Evolutionary conservation across 2,329 filamentous ascomycete genomes (phyloP).

Genomic region (Neonectria coccinea): DNA sequence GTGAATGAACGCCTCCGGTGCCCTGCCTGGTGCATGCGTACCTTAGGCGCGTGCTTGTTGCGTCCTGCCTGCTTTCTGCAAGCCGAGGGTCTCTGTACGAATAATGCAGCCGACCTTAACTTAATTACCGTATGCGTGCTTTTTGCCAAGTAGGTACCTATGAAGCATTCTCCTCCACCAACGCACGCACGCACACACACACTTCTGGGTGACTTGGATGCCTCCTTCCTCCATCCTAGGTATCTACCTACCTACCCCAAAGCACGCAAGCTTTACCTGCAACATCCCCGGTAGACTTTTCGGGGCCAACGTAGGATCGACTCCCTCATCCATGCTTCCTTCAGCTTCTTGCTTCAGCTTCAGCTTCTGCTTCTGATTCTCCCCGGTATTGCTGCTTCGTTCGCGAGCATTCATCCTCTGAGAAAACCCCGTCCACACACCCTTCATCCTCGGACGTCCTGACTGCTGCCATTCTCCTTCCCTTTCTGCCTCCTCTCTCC

Average conservation of each 20-base stretch:
- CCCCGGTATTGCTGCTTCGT: not conserved
- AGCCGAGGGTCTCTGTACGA: too few species aligned
- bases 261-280: slow-evolving; percentile 16
- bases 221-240: slow-evolving; percentile 24
- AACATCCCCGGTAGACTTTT: slow-evolving; percentile 25
- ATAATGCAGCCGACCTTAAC: too few species aligned
- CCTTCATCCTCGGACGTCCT: slow-evolving; percentile 6
- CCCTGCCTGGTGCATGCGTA: slow-evolving; percentile 15
- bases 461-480: not conserved
- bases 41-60: slow-evolving; percentile 7
- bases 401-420: slow-evolving; percentile 8
- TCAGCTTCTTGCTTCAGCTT: not conserved
- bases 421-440: slow-evolving; percentile 14
- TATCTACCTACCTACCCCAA: slow-evolving; percentile 9
- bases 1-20: slow-evolving; percentile 12
- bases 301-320: slow-evolving; percentile 24
- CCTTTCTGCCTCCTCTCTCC: not conserved
- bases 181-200: not conserved
- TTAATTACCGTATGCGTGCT: slow-evolving; percentile 4
- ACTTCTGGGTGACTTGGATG: slow-evolving; percentile 10
- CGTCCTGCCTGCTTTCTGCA: slow-evolving; percentile 19
- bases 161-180: not conserved
- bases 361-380: not conserved
- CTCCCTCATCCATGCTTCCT: slow-evolving; percentile 18
- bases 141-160: not conserved